These are phyloP conservation scores for Nicotiana knightiana DNA, from an alignment of 257 asterid genomes.

Conservation along the genomic window DNA sequence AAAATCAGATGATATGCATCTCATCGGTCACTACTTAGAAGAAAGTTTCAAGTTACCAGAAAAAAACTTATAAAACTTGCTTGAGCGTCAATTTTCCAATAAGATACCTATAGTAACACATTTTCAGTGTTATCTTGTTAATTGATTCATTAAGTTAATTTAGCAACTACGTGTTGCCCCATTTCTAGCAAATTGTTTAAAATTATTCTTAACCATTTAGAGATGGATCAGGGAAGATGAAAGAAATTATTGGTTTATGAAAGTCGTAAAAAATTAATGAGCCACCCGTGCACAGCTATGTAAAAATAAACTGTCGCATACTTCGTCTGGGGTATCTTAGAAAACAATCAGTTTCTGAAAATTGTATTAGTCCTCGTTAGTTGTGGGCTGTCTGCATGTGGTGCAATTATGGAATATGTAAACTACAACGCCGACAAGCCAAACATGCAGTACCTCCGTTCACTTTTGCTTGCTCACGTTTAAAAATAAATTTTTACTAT, in stretches of 20 bases:
- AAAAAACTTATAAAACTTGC: too few relatives aligned
- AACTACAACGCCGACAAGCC: neutral
- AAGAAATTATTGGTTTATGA: neutral
- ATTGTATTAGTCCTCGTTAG: neutral
- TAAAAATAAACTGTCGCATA: neutral
- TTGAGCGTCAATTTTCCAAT: too few relatives aligned
- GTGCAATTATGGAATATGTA: neutral
- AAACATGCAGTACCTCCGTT: neutral
- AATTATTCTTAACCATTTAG: neutral
- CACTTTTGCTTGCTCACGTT: too few relatives aligned
- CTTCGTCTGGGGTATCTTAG: neutral
- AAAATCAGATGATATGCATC: too few relatives aligned
- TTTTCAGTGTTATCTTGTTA: too few relatives aligned
- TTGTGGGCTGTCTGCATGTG: neutral
- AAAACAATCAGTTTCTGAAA: neutral
- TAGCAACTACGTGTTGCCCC: neutral
- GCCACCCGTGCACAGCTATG: neutral
- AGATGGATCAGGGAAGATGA: neutral
- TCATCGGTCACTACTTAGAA: too few relatives aligned
- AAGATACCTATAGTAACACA: too few relatives aligned
- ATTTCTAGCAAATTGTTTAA: neutral
- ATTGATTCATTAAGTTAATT: too few relatives aligned
- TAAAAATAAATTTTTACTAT: too few relatives aligned
- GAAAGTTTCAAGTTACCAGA: too few relatives aligned
- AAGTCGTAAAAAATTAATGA: neutral